Conservation (phyloP, 139 green algal genomes). For the Chlorella sp. region DNA sequence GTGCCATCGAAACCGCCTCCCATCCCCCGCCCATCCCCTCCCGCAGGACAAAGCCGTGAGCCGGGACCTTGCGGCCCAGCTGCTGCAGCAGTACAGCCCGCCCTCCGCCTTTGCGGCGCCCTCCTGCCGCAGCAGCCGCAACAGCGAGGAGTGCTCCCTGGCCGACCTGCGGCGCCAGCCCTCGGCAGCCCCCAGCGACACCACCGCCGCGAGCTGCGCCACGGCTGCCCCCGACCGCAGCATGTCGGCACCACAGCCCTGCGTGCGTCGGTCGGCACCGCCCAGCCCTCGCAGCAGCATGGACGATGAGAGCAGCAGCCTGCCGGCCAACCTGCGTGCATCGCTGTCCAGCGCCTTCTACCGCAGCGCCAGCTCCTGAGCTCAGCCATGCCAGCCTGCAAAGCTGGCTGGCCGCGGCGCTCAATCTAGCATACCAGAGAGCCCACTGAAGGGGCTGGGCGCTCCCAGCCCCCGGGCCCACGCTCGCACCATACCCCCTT, state of each 20-base stretch:
- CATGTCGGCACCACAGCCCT: neutral
- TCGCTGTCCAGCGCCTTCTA: neutral
- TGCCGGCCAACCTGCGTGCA: too few species aligned
- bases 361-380: neutral
- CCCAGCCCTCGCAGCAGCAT: too few species aligned
- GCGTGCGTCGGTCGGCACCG: too few species aligned
- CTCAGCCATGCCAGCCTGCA: too few species aligned
- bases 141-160: neutral
- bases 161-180: neutral
- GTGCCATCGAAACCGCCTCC: too few species aligned
- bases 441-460: too few species aligned
- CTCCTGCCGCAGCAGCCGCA: neutral
- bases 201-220: neutral
- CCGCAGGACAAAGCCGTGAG: slow-evolving; percentile 11
- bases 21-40: neutral
- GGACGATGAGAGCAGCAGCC: too few species aligned
- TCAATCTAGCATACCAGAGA: too few species aligned
- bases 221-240: neutral
- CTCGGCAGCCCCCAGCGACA: neutral
- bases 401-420: too few species aligned
- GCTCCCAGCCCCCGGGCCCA: too few species aligned
- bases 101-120: neutral
- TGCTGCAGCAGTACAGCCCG: neutral
- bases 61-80: neutral
- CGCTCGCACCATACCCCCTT: too few species aligned